Conservation (phyloP, 352 stramenopile species). For the Peronospora farinosa region DNA sequence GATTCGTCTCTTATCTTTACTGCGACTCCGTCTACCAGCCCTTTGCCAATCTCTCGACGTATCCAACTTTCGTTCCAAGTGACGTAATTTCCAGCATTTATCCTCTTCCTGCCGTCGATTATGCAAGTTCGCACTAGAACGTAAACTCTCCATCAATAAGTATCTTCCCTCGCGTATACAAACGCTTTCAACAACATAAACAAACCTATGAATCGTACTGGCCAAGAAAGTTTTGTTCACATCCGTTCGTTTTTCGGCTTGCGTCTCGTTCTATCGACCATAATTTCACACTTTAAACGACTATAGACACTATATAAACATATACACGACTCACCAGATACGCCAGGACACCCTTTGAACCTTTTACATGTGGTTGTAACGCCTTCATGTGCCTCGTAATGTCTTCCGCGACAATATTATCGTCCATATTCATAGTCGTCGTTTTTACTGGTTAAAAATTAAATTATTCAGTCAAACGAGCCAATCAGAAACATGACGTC, state of each 20-base stretch:
- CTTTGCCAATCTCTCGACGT: constrained; percentile 13
- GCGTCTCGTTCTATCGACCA: constrained; percentile 17
- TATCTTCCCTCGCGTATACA: neutral
- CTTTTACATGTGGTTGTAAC: constrained; percentile 28
- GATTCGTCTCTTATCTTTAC: constrained; percentile 1
- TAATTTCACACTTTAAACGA: neutral
- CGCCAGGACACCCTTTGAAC: constrained; percentile 38
- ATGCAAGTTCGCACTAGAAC: constrained; percentile 44
- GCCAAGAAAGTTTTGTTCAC: constrained; percentile 66
- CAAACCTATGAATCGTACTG: constrained; percentile 58
- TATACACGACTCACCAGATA: constrained; percentile 32
- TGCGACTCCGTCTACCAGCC: constrained; percentile 15
- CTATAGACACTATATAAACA: neutral
- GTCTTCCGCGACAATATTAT: constrained; percentile 29
- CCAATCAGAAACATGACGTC: too few species aligned
- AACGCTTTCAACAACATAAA: neutral
- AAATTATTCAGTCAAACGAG: neutral
- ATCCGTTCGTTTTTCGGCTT: constrained; percentile 31
- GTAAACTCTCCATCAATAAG: too few species aligned
- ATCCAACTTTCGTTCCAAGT: constrained; percentile 36
- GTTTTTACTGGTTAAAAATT: neutral
- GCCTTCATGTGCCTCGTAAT: constrained; percentile 36
- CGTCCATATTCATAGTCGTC: constrained; percentile 6
- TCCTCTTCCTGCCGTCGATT: constrained; percentile 63
- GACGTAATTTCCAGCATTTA: constrained; percentile 47